Evolutionary conservation across 1,139 yeast species (phyloP).

Genomic region (Suhomyces chickasaworum): DNA sequence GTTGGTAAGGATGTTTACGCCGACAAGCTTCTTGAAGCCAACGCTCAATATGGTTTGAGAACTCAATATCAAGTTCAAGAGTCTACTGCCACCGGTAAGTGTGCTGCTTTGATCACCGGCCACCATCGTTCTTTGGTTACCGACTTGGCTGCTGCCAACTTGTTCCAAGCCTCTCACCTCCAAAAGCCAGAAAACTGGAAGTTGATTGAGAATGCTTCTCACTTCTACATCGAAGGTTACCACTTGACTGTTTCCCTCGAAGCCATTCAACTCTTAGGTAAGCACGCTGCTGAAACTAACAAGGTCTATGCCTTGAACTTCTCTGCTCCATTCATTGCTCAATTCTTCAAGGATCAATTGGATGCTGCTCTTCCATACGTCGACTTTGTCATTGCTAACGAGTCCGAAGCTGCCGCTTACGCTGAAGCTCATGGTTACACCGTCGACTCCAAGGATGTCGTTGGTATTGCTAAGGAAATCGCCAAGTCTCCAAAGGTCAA

Average conservation of each 20-base stretch:
- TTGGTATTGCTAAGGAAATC: conserved; percentile 77
- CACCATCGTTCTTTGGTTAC: conserved; percentile 90
- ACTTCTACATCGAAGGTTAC: conserved; percentile 94
- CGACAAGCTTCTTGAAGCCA: conserved; percentile 79
- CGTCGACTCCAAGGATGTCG: conserved; percentile 58
- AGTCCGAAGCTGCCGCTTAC: conserved; percentile 93
- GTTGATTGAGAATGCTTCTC: conserved; percentile 76
- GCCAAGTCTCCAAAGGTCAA: conserved; percentile 80
- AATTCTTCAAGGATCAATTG: conserved; percentile 91
- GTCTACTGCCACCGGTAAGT: conserved; percentile 86
- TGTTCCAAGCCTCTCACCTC: conserved; percentile 87
- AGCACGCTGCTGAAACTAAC: conserved; percentile 84
- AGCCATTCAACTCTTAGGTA: conserved; percentile 85
- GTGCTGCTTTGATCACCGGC: conserved; percentile 94
- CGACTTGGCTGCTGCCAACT: conserved; percentile 97
- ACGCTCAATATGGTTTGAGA: conserved; percentile 81
- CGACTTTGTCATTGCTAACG: conserved; percentile 92
- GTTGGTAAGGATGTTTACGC: conserved; percentile 93
- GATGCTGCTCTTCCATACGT: conserved; percentile 82
- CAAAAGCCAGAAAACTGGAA: conserved; percentile 90
- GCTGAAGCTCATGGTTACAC: conserved; percentile 78
- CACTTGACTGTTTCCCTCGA: conserved; percentile 97
- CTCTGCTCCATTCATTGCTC: conserved; percentile 96
- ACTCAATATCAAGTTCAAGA: conserved; percentile 83
- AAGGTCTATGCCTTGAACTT: conserved; percentile 85